These are phyloP conservation scores for Penicillium pulvis DNA, from an alignment of 495 filamentous ascomycete species.

Conservation along the genomic window DNA sequence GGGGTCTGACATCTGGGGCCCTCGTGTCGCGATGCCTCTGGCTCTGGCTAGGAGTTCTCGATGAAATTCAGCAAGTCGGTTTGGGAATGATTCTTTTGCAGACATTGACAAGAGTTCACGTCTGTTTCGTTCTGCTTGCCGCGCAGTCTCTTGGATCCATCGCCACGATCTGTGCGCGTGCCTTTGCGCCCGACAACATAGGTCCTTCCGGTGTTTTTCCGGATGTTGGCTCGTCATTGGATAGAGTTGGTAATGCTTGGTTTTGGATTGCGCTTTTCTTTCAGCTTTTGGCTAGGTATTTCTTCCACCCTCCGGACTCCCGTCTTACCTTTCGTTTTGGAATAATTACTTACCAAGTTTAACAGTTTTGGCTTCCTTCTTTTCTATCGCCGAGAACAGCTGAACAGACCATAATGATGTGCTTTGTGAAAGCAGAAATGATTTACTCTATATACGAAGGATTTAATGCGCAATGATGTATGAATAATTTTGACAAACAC, in stretches of 20 bases:
- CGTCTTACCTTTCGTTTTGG: background rate
- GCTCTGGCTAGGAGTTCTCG: constrained; percentile 54
- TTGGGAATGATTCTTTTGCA: constrained; percentile 56
- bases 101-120: constrained; percentile 51
- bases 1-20: constrained; percentile 42
- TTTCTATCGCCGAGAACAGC: constrained; percentile 74
- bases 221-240: constrained; percentile 40
- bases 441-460: too few species aligned
- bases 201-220: constrained; percentile 50
- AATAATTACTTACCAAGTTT: background rate
- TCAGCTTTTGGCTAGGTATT: constrained; percentile 63
- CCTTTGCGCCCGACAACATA: constrained; percentile 50
- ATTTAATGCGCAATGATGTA: too few species aligned
- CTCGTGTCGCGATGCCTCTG: constrained; percentile 49
- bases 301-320: background rate
- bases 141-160: constrained; percentile 54
- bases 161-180: constrained; percentile 50
- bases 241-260: constrained; percentile 56
- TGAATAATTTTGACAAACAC: too few species aligned
- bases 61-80: constrained; percentile 50
- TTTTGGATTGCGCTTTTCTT: constrained; percentile 68
- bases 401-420: constrained; percentile 58
- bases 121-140: constrained; percentile 51
- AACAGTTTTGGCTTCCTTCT: constrained; percentile 61
- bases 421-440: too few species aligned